Evolutionary conservation across 306 rosid genomes (phyloP).

Genomic region (Sindora glabra): DNA sequence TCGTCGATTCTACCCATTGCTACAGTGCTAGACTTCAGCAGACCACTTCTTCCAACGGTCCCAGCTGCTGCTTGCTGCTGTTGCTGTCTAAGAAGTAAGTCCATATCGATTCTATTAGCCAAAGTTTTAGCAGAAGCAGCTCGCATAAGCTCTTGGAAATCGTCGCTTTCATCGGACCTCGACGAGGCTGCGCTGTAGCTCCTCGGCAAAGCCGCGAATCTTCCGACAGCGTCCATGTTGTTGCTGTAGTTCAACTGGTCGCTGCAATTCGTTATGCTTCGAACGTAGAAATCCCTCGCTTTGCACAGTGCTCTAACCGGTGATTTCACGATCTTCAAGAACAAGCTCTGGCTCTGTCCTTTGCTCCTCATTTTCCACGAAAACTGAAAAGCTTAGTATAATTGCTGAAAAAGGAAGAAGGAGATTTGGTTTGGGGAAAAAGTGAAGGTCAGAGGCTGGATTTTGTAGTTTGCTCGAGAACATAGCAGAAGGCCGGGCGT

Average conservation of each 20-base stretch:
- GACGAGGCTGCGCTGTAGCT: constrained; percentile 47
- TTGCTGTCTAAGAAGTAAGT: constrained; percentile 37
- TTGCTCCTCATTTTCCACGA: constrained; percentile 23
- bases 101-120: constrained; percentile 42
- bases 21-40: constrained; percentile 59
- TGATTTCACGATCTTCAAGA: constrained; percentile 41
- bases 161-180: constrained; percentile 29
- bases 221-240: constrained; percentile 15
- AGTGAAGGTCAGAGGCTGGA: background rate
- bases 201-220: constrained; percentile 33
- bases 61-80: background rate
- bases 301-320: constrained; percentile 48
- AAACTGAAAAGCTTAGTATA: background rate
- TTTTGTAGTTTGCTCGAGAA: background rate
- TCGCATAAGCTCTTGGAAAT: constrained; percentile 57
- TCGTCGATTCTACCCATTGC: constrained; percentile 76
- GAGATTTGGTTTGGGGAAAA: background rate
- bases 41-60: constrained; percentile 30
- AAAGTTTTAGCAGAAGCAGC: constrained; percentile 65
- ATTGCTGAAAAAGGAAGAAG: background rate
- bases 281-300: constrained; percentile 59
- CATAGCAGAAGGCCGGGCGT: too few species aligned
- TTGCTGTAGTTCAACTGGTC: constrained; percentile 17
- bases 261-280: constrained; percentile 46
- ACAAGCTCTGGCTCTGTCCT: constrained; percentile 25